A percentile compares a stretch with the other conserved stretches of the same genome.
Conservation (phyloP, 1,139 yeast genomes). For the Kurtzmaniella quercitrusa region DNA sequence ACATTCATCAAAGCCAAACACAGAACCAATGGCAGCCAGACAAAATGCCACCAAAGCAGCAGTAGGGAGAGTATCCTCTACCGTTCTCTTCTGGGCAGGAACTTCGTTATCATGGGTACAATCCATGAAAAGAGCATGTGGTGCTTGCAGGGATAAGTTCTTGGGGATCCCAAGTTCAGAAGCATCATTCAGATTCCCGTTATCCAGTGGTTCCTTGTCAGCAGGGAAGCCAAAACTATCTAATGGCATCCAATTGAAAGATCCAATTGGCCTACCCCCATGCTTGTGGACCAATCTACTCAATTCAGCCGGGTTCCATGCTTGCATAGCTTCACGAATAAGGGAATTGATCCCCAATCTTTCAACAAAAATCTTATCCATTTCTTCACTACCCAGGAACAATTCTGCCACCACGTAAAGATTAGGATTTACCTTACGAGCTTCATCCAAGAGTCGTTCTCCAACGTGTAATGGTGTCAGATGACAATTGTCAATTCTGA, state of each 20-base stretch:
- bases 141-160: slow-evolving; percentile 60
- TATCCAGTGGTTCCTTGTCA: slow-evolving; percentile 28
- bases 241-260: slow-evolving; percentile 71
- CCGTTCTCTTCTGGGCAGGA: slow-evolving; percentile 84
- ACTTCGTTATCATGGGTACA: slow-evolving; percentile 95
- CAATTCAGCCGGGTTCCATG: slow-evolving; percentile 82
- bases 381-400: slow-evolving; percentile 86
- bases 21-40: slow-evolving; percentile 91
- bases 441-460: slow-evolving; percentile 80
- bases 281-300: slow-evolving; percentile 85
- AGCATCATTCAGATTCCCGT: slow-evolving; percentile 32
- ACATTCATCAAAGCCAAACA: slow-evolving; percentile 90
- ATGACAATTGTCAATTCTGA: slow-evolving; percentile 92
- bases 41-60: slow-evolving; percentile 94
- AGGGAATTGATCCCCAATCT: slow-evolving; percentile 82
- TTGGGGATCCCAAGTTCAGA: slow-evolving; percentile 62
- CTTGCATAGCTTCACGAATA: slow-evolving; percentile 96
- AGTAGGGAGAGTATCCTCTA: slow-evolving; percentile 90
- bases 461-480: slow-evolving; percentile 96
- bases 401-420: slow-evolving; percentile 91
- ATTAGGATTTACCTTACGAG: slow-evolving; percentile 79
- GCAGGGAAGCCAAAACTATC: slow-evolving; percentile 71
- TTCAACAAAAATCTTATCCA: slow-evolving; percentile 89
- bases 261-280: slow-evolving; percentile 95
- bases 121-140: slow-evolving; percentile 95